These are phyloP conservation scores for Umbelopsis ramanniana DNA, from an alignment of 192 early-diverging fungal species.

Conservation along the genomic window DNA sequence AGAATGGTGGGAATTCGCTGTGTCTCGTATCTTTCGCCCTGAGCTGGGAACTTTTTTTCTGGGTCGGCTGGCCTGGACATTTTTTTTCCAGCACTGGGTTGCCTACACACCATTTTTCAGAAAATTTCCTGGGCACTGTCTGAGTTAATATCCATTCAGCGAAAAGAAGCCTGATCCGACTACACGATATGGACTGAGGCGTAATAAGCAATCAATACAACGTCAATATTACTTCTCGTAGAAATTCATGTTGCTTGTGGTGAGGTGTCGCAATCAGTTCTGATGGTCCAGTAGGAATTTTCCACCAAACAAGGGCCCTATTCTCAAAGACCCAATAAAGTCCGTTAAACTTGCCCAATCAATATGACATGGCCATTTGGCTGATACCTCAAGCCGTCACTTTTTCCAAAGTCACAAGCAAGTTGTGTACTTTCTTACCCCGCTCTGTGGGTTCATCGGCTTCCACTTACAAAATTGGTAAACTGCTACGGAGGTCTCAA, in stretches of 20 bases:
- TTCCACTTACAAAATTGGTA: neutral
- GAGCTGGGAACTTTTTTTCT: slow-evolving; percentile 17
- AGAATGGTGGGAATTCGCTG: slow-evolving; percentile 2
- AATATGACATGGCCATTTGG: neutral
- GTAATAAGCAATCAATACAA: too few species aligned
- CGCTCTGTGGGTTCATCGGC: neutral
- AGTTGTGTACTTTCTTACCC: neutral
- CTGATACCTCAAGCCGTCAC: slow-evolving; percentile 21
- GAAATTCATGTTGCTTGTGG: too few species aligned
- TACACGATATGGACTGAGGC: too few species aligned
- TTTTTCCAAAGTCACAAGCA: neutral
- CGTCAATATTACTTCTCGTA: too few species aligned
- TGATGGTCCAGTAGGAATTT: too few species aligned
- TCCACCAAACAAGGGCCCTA: too few species aligned
- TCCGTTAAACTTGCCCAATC: slow-evolving; percentile 22
- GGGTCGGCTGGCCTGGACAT: slow-evolving; percentile 4
- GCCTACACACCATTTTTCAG: neutral
- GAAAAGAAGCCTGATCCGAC: neutral
- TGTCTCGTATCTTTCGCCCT: slow-evolving; percentile 9
- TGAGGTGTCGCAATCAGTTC: too few species aligned
- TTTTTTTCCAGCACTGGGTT: neutral
- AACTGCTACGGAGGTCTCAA: neutral
- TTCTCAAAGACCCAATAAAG: neutral
- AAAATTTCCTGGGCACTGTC: neutral
- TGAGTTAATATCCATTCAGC: neutral